phyloP scores from a whole-genome alignment of 176 grass and related monocot genomes.

The Cenchrus americanus region DNA sequence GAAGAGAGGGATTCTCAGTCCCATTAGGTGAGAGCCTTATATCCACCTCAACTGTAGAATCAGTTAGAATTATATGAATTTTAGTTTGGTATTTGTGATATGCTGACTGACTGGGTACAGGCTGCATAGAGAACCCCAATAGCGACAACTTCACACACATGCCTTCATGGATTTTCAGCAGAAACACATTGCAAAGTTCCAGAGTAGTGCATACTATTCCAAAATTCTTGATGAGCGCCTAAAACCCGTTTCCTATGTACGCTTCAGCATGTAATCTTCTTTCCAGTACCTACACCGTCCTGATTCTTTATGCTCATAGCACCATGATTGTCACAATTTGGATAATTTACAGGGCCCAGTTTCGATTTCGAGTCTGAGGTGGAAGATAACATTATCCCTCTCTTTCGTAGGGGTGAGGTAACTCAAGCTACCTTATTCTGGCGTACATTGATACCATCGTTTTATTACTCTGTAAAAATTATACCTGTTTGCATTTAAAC shows the following conservation, averaged over 20 bases:
- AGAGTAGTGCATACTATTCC: constrained; percentile 67
- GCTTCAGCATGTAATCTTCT: constrained; percentile 81
- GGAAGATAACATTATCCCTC: constrained; percentile 87
- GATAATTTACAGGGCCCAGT: constrained; percentile 67
- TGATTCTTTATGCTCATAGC: constrained; percentile 16
- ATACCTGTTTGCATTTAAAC: constrained; percentile 1
- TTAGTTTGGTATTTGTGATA: constrained; percentile 30
- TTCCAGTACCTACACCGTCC: constrained; percentile 54
- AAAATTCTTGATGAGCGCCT: constrained; percentile 76
- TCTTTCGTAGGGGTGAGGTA: constrained; percentile 94
- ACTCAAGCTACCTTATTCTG: constrained; percentile 20
- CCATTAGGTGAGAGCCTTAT: constrained; percentile 66
- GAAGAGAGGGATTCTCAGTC: constrained; percentile 85
- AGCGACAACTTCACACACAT: constrained; percentile 81
- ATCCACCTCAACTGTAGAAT: constrained; percentile 10
- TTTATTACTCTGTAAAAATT: neutral
- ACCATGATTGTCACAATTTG: constrained; percentile 40
- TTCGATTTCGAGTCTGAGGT: constrained; percentile 90
- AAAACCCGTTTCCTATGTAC: constrained; percentile 89
- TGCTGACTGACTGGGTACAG: constrained; percentile 45
- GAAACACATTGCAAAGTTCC: constrained; percentile 76
- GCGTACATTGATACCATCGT: neutral
- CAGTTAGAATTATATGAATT: neutral
- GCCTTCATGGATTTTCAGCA: constrained; percentile 84
- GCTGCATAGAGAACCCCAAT: constrained; percentile 68